phyloP scores from a whole-genome alignment of 2,329 filamentous ascomycete genomes.

The Colletotrichum euphorbiae region DNA sequence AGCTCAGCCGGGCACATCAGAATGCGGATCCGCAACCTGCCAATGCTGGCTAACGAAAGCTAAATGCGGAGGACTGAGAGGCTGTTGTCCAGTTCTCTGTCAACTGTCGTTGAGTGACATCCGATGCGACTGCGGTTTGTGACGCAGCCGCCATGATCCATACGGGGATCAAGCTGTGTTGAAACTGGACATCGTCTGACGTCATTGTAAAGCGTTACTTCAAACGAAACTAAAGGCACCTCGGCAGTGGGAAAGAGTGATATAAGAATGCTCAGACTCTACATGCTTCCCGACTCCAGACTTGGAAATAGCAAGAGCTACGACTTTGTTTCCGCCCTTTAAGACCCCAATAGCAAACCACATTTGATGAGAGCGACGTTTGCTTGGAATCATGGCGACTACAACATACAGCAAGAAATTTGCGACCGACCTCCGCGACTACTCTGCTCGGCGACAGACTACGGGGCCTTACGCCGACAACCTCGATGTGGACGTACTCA shows the following conservation, averaged over 20 bases:
- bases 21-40: slow-evolving; percentile 22
- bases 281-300: too few species aligned
- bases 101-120: neutral
- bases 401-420: slow-evolving; percentile 49
- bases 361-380: too few species aligned
- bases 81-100: neutral
- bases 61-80: neutral
- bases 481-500: slow-evolving; percentile 57
- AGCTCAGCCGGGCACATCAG: neutral
- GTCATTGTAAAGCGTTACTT: slow-evolving; percentile 10
- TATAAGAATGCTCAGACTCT: slow-evolving; percentile 18
- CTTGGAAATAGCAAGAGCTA: too few species aligned
- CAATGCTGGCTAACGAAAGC: neutral
- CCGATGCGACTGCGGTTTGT: slow-evolving; percentile 7
- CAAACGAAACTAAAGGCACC: slow-evolving; percentile 12
- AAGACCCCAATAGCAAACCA: too few species aligned
- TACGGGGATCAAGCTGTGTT: neutral
- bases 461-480: slow-evolving; percentile 56
- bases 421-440: slow-evolving; percentile 55
- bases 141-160: neutral
- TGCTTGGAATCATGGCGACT: slow-evolving; percentile 39
- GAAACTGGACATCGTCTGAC: slow-evolving; percentile 15
- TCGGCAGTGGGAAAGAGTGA: neutral
- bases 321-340: too few species aligned
- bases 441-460: slow-evolving; percentile 46